These are phyloP conservation scores for Aspergillus fumigatiaffinis DNA, from an alignment of 2,329 filamentous ascomycete genomes.

Conservation along the genomic window DNA sequence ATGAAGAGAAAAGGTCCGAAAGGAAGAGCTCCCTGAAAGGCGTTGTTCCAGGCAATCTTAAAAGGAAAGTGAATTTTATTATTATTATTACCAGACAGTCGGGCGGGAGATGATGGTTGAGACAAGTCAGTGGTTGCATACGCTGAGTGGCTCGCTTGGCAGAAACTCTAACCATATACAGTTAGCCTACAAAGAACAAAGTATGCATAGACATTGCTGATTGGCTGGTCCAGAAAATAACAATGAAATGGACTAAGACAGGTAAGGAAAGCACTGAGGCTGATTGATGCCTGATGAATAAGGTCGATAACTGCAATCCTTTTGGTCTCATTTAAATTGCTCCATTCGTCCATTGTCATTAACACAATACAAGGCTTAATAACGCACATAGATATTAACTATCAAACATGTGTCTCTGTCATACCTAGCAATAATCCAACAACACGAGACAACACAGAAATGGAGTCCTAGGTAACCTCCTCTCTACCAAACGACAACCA, in stretches of 20 bases:
- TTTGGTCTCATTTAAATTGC: neutral
- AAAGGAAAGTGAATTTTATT: neutral
- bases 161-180: neutral
- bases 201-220: neutral
- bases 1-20: neutral
- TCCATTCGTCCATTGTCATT: neutral
- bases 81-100: neutral
- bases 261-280: too few relatives aligned
- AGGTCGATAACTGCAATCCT: neutral
- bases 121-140: slow-evolving; percentile 1
- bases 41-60: neutral
- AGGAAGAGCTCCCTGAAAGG: neutral
- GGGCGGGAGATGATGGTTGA: neutral
- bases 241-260: neutral
- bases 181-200: slow-evolving; percentile 2
- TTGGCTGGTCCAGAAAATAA: neutral
- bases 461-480: neutral
- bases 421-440: neutral
- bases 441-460: neutral
- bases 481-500: neutral
- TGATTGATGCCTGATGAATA: neutral
- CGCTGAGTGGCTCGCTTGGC: slow-evolving; percentile 3
- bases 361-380: neutral
- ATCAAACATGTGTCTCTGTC: neutral
- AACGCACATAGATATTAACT: neutral